These are phyloP conservation scores for Rhizophagus clarus DNA, from an alignment of 192 early-diverging fungal genomes.

Conservation along the genomic window DNA sequence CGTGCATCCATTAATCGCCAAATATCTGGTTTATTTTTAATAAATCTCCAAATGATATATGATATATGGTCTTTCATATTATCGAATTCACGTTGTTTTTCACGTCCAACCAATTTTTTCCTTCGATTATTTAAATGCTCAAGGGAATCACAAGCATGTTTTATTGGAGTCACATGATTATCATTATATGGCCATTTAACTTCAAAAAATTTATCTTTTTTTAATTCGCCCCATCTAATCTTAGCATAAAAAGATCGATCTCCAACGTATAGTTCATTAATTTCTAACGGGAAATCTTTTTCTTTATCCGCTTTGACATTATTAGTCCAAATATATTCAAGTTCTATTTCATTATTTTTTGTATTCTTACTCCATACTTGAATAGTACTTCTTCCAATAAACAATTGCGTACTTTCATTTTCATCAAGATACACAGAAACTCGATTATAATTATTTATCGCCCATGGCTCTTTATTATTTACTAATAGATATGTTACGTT, in stretches of 20 bases:
- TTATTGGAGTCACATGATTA: not conserved
- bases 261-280: too few species aligned
- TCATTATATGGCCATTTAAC: slow-evolving; percentile 3
- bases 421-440: not conserved
- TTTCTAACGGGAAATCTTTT: too few species aligned
- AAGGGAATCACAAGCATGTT: not conserved
- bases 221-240: too few species aligned
- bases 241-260: too few species aligned
- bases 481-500: not conserved
- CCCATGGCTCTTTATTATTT: not conserved
- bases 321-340: too few species aligned
- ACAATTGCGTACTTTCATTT: not conserved
- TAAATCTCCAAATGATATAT: not conserved
- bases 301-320: too few species aligned
- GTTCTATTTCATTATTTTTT: too few species aligned
- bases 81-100: not conserved
- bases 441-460: not conserved
- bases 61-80: not conserved
- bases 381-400: not conserved
- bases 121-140: not conserved
- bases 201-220: too few species aligned
- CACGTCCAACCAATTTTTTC: not conserved
- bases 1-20: not conserved
- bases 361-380: not conserved
- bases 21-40: not conserved